Conservation (phyloP, 345 rosid species). For the Moringa oleifera region DNA sequence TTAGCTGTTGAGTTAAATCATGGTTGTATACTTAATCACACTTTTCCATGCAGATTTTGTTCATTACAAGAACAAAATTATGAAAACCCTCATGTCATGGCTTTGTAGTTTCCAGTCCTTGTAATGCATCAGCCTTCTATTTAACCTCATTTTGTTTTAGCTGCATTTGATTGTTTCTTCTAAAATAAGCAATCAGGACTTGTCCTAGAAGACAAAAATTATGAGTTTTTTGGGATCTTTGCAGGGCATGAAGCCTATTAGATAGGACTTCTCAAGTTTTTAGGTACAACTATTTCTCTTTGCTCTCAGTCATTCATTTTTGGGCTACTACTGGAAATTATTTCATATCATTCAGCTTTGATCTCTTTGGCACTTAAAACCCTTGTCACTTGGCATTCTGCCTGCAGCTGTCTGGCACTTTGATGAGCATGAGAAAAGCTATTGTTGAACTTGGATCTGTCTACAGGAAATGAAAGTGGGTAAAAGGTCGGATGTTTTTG, state of each 20-base stretch:
- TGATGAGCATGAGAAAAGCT: too few species aligned
- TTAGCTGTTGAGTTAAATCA: neutral
- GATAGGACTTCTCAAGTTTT: constrained; percentile 22
- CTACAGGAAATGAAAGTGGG: too few species aligned
- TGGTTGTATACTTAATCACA: neutral
- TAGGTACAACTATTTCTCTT: neutral
- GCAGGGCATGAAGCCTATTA: constrained; percentile 85
- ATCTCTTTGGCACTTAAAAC: too few species aligned
- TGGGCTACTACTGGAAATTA: too few species aligned
- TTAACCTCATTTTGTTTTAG: neutral
- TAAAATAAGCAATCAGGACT: neutral
- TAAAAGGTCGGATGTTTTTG: too few species aligned
- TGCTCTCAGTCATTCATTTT: neutral
- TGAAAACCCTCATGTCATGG: neutral
- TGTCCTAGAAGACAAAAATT: neutral
- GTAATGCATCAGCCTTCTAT: neutral
- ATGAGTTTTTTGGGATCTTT: constrained; percentile 5
- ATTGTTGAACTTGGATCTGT: too few species aligned
- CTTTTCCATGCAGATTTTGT: neutral
- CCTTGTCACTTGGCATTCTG: too few species aligned
- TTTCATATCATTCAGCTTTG: too few species aligned
- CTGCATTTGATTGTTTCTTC: neutral
- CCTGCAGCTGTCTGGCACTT: too few species aligned
- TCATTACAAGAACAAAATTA: neutral
- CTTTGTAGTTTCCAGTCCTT: neutral